Base-by-base conservation (phyloP, 2,329 filamentous ascomycete species). In the Aspergillus hortae region DNA sequence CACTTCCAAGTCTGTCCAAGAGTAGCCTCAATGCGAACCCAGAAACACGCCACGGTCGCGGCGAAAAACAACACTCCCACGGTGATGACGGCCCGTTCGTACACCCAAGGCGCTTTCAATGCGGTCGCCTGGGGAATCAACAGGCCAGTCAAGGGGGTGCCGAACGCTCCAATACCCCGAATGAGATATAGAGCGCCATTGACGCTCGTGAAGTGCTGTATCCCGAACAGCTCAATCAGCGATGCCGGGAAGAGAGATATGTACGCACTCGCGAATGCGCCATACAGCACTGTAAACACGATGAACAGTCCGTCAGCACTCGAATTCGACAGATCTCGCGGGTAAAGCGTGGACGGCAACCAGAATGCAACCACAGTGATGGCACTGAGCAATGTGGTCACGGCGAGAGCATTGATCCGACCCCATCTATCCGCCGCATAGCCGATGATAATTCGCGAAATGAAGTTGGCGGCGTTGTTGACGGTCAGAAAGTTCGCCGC, bases 391-490 rank as follows among this genome's bases (percentile, higher is more conserved):
- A 69, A 52, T 0, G 61, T 70, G 27, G 61, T 67, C 17, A 70
- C 48, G 6, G 73, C 64, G 1, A 76, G 58, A 2, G 71, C 67
- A 54, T 76, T 75, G 41, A 75, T 64, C 11, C 72, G 57, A 10
- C 74, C 74, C 10, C 69, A 57, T 4, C 65, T 61, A 52, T 76
- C 74, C 3, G 74, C 71, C 4, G 66, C 49, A 48, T 68, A 67
- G 3, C 74, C 73, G 52, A 76, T 67, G 0, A 65, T 56, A 11
- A 76, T 70, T 32, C 70, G 66, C 3, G 71, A 71, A 1, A 71
- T 58, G 4, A 69, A 70, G 46, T 74, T 75, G 2, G 69, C 67
- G 1, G 71, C 72, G 51, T 75, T 75, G 57, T 69, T 74, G 2
- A 74, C 58, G 0, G 73, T 67, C 44, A 74, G 71, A 14, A 75